These are phyloP conservation scores for Pleurotus djamor DNA, from an alignment of 768 basidiomycete species.

Conservation along the genomic window DNA sequence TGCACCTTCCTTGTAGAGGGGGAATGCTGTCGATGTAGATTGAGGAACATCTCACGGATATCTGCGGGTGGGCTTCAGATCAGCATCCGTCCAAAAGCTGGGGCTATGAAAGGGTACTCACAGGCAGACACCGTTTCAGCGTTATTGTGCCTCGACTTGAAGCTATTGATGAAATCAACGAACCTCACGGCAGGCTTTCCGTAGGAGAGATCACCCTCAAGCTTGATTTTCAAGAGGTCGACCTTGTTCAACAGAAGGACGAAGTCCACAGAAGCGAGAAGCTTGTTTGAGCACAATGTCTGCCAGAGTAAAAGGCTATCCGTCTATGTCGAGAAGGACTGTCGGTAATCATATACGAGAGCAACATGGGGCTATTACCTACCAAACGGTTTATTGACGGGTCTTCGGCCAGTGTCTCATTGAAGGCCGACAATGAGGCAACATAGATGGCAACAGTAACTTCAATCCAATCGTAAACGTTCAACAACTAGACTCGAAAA, in stretches of 20 bases:
- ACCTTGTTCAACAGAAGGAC: constrained; percentile 64
- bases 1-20: constrained; percentile 46
- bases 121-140: constrained; percentile 51
- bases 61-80: constrained; percentile 30
- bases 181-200: constrained; percentile 43
- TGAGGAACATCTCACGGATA: constrained; percentile 46
- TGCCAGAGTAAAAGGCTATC: constrained; percentile 63
- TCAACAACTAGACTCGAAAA: neutral
- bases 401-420: constrained; percentile 62
- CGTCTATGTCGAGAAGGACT: constrained; percentile 25
- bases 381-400: constrained; percentile 58
- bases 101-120: constrained; percentile 23
- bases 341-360: neutral
- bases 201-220: constrained; percentile 20
- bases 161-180: constrained; percentile 53
- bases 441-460: constrained; percentile 68
- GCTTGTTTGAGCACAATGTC: constrained; percentile 54
- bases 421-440: constrained; percentile 63
- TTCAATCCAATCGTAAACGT: constrained; percentile 12
- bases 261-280: constrained; percentile 51
- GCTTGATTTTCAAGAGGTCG: constrained; percentile 56
- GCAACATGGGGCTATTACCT: constrained; percentile 13
- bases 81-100: no score
- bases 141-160: constrained; percentile 49
- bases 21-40: constrained; percentile 48